Base-by-base conservation (phyloP, 2,329 filamentous ascomycete species). In the Paecilomyces fulvus region DNA sequence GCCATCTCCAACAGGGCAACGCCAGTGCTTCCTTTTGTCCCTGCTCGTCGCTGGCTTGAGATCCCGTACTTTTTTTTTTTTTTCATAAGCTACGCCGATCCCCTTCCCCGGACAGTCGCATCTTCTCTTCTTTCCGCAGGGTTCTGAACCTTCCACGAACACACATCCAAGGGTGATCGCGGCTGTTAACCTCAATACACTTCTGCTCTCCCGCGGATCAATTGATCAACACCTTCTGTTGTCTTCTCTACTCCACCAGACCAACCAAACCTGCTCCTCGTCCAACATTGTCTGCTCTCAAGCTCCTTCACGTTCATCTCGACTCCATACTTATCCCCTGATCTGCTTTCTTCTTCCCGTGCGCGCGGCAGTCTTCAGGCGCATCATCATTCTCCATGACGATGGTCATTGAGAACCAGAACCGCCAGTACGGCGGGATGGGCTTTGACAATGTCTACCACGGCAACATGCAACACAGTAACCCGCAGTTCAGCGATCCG, bases 331-430 rank as follows among this genome's bases (percentile, higher is more conserved):
- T n/a, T n/a, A n/a, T n/a, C n/a, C 20, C 55, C 12, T 55, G 30
- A 53, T 53, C 57, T 52, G 51, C 33, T 37, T 50, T 31, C 30
- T 50, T 31, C 30, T 55, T 46, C 12, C 33, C 53, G 17, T 49
- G 20, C 48, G 48, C 20, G 48, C 9, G 48, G 48, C 21, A 48
- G 50, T 33, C 48, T 17, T 49, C 53, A 48, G 54, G 21, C 48
- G 57, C 53, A 51, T 49, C 21, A 23, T 55, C 63, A 64, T 65
- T 63, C 77, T 84, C 75, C 74, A 96, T 96, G 91, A 94, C 90
- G 78, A 95, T 96, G 90, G 89, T 92, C 75, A 84, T 96, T 79
- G 90, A 96, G 78, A 85, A 85, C 69, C 89, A 91, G 74, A 90
- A 92, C 77, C 89, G 85, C 79, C 84, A 84, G 73, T 89, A 88